A percentile compares a stretch with the other conserved stretches of the same genome.
phyloP scores from a whole-genome alignment of 176 grass and related monocot species.

The Bromus sterilis region DNA sequence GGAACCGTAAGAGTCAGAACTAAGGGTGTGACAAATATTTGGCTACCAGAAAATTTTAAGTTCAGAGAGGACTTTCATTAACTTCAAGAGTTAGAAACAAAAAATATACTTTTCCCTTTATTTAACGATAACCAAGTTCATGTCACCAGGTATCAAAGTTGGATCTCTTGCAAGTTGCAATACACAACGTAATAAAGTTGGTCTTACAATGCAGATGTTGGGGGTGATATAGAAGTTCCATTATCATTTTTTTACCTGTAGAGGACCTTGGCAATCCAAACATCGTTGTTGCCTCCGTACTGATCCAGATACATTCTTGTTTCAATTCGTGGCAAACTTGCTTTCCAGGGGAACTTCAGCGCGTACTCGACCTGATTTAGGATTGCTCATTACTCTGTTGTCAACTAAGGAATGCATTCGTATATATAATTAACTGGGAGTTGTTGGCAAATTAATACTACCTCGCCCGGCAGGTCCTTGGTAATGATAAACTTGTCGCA shows the following conservation, averaged over 20 bases:
- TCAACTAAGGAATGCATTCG: too few relatives aligned
- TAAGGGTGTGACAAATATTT: neutral
- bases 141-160: too few relatives aligned
- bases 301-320: slow-evolving; percentile 27
- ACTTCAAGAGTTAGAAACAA: too few relatives aligned
- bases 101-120: too few relatives aligned
- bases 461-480: slow-evolving; percentile 48
- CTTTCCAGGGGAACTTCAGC: slow-evolving; percentile 6
- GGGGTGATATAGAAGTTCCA: too few relatives aligned
- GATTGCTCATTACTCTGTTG: neutral
- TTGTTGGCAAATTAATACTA: neutral
- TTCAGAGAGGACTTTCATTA: too few relatives aligned
- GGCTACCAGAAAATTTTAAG: neutral
- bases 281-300: neutral
- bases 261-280: slow-evolving; percentile 27
- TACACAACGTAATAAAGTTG: too few relatives aligned
- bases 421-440: too few relatives aligned
- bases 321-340: slow-evolving; percentile 14
- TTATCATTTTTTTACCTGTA: slow-evolving; percentile 4
- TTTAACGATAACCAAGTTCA: too few relatives aligned
- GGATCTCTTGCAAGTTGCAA: too few relatives aligned
- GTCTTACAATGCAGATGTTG: too few relatives aligned
- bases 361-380: neutral
- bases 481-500: slow-evolving; percentile 63
- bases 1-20: neutral